Percentiles rank a stretch among this genome's conserved stretches.
phyloP scores from a whole-genome alignment of 1,284 basidiomycete genomes.

The Polyporus tsugae region DNA sequence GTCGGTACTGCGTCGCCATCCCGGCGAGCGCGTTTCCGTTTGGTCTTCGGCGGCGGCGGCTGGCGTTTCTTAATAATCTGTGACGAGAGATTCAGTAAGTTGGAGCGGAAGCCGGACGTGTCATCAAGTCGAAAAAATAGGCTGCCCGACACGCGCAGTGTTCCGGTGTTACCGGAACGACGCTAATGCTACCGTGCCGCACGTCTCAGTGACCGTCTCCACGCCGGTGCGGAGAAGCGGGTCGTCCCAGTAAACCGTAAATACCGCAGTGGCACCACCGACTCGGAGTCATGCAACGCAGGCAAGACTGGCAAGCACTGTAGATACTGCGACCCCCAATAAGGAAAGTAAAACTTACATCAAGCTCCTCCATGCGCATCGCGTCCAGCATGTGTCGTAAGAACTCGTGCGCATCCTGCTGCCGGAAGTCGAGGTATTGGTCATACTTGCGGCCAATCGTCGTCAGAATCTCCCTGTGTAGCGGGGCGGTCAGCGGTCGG shows the following conservation, averaged over 20 bases:
- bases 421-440: constrained; percentile 90
- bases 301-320: neutral
- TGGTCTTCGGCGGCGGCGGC: constrained; percentile 51
- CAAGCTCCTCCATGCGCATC: constrained; percentile 95
- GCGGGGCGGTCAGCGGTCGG: neutral
- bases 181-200: neutral
- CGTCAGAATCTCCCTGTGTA: constrained; percentile 61
- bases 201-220: neutral
- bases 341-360: constrained; percentile 60
- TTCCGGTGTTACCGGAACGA: neutral
- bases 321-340: neutral
- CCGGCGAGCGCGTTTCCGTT: constrained; percentile 45
- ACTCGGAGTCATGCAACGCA: neutral
- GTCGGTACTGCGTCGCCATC: constrained; percentile 20
- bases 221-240: neutral
- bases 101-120: neutral
- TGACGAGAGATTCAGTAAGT: constrained; percentile 2
- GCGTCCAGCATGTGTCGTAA: constrained; percentile 89
- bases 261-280: neutral
- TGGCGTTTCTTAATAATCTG: constrained; percentile 83
- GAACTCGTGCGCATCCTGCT: constrained; percentile 96
- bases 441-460: constrained; percentile 87
- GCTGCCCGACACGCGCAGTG: neutral
- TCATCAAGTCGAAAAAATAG: neutral
- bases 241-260: neutral